phyloP scores from a whole-genome alignment of 306 rosid genomes.

The Acacia confusa region DNA sequence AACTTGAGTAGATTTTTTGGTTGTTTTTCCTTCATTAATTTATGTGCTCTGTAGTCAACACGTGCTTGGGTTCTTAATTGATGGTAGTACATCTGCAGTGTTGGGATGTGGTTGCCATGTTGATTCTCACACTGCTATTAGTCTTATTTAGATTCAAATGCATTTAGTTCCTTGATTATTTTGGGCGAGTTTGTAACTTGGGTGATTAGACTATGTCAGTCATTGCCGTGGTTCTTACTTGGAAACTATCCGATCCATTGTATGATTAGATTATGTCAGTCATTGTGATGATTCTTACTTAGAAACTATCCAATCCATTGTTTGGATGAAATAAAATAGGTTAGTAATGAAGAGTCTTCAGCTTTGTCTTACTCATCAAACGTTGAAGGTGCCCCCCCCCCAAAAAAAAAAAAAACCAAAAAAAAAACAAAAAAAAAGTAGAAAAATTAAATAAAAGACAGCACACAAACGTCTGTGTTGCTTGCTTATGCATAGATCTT shows the following conservation, averaged over 20 bases:
- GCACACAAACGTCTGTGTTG: background rate
- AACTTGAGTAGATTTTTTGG: conserved; percentile 5
- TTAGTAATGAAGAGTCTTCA: background rate
- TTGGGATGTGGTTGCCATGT: background rate
- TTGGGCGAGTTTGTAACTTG: conserved; percentile 8
- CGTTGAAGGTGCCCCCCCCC: background rate
- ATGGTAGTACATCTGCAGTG: background rate
- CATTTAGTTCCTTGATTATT: background rate
- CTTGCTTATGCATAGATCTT: conserved; percentile 2
- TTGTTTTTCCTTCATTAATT: conserved; percentile 4
- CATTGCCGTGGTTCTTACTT: background rate
- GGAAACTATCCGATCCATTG: background rate
- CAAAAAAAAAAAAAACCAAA: background rate
- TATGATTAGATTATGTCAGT: background rate
- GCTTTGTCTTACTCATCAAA: background rate
- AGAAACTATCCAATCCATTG: background rate
- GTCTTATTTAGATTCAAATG: background rate
- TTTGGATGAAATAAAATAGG: background rate
- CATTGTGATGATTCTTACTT: background rate
- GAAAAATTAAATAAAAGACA: background rate
- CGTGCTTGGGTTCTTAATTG: background rate
- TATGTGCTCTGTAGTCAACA: conserved; percentile 6
- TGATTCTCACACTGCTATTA: background rate
- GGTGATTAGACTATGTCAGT: background rate
- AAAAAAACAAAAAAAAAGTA: no score